phyloP scores from a whole-genome alignment of 2,329 filamentous ascomycete genomes.

The Thielaviopsis euricoi region DNA sequence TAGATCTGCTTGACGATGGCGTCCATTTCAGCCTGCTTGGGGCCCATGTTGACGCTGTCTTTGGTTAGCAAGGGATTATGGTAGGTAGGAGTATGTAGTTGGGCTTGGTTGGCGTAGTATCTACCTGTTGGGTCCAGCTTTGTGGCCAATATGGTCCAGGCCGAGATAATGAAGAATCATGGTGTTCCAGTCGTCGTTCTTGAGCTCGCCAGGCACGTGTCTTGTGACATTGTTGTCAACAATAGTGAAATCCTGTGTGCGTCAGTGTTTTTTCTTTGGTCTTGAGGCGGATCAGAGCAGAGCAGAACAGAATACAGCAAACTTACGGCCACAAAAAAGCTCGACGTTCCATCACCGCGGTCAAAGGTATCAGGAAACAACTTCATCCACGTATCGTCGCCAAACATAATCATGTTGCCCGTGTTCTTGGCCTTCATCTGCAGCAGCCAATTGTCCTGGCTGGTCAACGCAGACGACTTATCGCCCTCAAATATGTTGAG shows the following conservation, averaged over 20 bases:
- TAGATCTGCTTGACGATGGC: conserved; percentile 62
- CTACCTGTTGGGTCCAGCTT: conserved; percentile 72
- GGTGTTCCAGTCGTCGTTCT: conserved; percentile 69
- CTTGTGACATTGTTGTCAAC: conserved; percentile 96
- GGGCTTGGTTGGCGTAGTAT: background rate
- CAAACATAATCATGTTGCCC: conserved; percentile 82
- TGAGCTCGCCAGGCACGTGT: conserved; percentile 63
- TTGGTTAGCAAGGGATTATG: conserved; percentile 4
- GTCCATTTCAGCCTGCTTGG: conserved; percentile 93
- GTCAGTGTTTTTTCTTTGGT: background rate
- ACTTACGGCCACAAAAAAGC: conserved; percentile 92
- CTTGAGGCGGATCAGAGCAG: no score
- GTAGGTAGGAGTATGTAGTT: background rate
- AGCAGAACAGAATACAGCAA: no score
- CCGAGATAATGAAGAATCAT: conserved; percentile 94
- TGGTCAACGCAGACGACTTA: conserved; percentile 69
- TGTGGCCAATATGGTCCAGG: conserved; percentile 94
- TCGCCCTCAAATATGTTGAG: conserved; percentile 93
- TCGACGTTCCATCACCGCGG: conserved; percentile 80
- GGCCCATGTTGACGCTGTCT: conserved; percentile 67
- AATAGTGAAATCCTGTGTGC: conserved; percentile 73
- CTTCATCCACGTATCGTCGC: conserved; percentile 97
- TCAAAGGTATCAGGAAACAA: conserved; percentile 82
- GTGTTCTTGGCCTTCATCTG: conserved; percentile 62
- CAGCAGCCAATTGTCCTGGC: conserved; percentile 89